These are phyloP conservation scores for Thielaviopsis populi DNA, from an alignment of 2,329 filamentous ascomycete genomes.

Conservation along the genomic window DNA sequence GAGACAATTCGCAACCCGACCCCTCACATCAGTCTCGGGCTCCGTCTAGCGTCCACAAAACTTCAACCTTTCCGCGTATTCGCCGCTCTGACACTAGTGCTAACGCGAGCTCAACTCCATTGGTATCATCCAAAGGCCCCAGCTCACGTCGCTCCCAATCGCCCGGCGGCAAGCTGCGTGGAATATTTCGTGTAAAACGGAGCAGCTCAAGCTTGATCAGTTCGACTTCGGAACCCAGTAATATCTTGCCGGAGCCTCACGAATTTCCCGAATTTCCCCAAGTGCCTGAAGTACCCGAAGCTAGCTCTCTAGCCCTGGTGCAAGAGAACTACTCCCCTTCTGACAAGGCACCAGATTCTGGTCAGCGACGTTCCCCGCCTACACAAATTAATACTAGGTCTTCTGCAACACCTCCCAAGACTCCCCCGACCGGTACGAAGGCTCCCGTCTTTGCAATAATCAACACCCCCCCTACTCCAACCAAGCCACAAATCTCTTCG, in stretches of 20 bases:
- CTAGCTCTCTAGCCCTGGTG: background rate
- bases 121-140: constrained; percentile 29
- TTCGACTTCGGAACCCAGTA: constrained; percentile 6
- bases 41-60: constrained; percentile 10
- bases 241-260: constrained; percentile 26
- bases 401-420: constrained; percentile 28
- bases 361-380: constrained; percentile 6
- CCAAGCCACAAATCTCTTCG: constrained; percentile 27
- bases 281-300: constrained; percentile 18
- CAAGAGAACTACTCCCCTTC: background rate
- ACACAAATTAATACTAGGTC: constrained; percentile 8
- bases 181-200: constrained; percentile 51
- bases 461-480: constrained; percentile 52
- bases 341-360: background rate
- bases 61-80: constrained; percentile 11
- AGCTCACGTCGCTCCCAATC: constrained; percentile 44
- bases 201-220: constrained; percentile 23
- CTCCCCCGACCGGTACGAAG: constrained; percentile 28
- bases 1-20: background rate
- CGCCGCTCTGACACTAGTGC: constrained; percentile 7
- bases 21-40: background rate
- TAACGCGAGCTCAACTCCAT: constrained; percentile 21
- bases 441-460: constrained; percentile 40
- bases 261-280: constrained; percentile 8
- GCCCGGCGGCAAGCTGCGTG: constrained; percentile 54